Evolutionary conservation across 768 basidiomycete species (phyloP).

Genomic region (Guyanaporus albipodus): DNA sequence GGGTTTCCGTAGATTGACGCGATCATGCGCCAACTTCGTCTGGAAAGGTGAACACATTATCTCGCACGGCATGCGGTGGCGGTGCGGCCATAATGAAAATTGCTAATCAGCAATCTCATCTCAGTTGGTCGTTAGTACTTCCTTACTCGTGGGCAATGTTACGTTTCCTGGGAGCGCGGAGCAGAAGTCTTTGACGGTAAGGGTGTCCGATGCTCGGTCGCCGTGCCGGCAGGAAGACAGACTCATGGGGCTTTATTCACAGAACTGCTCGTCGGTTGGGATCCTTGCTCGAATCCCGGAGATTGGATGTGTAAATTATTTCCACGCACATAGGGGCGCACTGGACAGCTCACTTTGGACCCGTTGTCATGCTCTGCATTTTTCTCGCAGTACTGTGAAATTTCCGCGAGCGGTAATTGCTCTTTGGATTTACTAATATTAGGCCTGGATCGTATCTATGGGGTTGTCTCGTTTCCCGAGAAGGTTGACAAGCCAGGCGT

Average conservation of each 20-base stretch:
- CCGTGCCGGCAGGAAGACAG: slow-evolving; percentile 2
- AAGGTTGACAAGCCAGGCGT: slow-evolving; percentile 17
- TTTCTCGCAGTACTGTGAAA: slow-evolving; percentile 27
- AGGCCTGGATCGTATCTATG: slow-evolving; percentile 22
- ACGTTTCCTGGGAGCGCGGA: slow-evolving; percentile 24
- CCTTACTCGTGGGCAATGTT: slow-evolving; percentile 26
- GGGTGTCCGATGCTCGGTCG: slow-evolving; percentile 19
- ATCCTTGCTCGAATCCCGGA: slow-evolving; percentile 21
- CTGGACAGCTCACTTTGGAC: slow-evolving; percentile 1
- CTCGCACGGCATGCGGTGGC: slow-evolving; percentile 28
- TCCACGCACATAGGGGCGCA: slow-evolving; percentile 7
- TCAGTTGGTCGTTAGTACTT: slow-evolving; percentile 26
- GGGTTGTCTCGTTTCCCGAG: slow-evolving; percentile 16
- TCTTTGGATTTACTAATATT: slow-evolving; percentile 25
- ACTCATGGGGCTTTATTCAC: slow-evolving; percentile 7
- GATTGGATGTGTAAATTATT: slow-evolving; percentile 21
- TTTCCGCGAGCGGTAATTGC: slow-evolving; percentile 30
- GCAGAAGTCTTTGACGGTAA: slow-evolving; percentile 14
- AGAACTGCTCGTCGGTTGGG: slow-evolving; percentile 10
- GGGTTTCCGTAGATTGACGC: slow-evolving; percentile 22
- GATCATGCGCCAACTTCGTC: slow-evolving; percentile 15
- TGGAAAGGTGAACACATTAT: slow-evolving; percentile 19
- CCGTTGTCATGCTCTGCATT: slow-evolving; percentile 16
- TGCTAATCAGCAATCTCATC: slow-evolving; percentile 23
- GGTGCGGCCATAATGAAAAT: slow-evolving; percentile 26